Base-by-base conservation (phyloP, 768 basidiomycete genomes). In the Holtermannia corniformis region DNA sequence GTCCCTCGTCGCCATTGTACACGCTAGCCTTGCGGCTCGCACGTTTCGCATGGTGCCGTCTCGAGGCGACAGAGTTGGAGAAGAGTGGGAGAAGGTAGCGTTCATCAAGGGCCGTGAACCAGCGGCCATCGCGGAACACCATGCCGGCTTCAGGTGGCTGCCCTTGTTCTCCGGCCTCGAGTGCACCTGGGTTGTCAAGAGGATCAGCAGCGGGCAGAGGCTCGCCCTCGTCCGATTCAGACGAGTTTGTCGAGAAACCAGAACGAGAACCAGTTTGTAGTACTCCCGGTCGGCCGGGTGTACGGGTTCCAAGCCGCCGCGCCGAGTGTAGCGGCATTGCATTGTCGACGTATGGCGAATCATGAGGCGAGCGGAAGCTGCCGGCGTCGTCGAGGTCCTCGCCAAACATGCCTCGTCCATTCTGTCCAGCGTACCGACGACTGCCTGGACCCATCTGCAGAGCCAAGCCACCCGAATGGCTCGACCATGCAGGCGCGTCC, bases 61-160 rank as follows among this genome's bases (percentile, higher is more conserved):
- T 50, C 7, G 68, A 67, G 12, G 70, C 70, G 4, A 72, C 70
- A 20, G 57, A 60, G 52, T 72, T 70, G 41, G 55, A 58, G 75
- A 90, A 97, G 32, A 96, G 75, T 20, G 92, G 92, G 2, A 97
- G 73, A 19, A 99, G 75, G 70, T 93, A 99, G 59, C 89, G 80
- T 74, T 99, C 91, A 73, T 99, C 93, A 37, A 99, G 74, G 43
- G 84, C 79, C 62, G 91, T 90, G 82, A 96, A 96, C 90, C 91
- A 96, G 70, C 87, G 87, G 24, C 87, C 84, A 49, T 93, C 89
- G 11, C 72, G 54, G 65, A 74, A 75, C 1, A 75, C 69, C 70
- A 72, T 71, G 32, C 68, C 72, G 16, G 59, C 51, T 46, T 61
- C 51, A 22, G 16, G 20, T 11, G 50, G 20, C 5, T 51, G 16